These are phyloP conservation scores for Candida glucosophila DNA, from an alignment of 1,139 yeast genomes.

Conservation along the genomic window DNA sequence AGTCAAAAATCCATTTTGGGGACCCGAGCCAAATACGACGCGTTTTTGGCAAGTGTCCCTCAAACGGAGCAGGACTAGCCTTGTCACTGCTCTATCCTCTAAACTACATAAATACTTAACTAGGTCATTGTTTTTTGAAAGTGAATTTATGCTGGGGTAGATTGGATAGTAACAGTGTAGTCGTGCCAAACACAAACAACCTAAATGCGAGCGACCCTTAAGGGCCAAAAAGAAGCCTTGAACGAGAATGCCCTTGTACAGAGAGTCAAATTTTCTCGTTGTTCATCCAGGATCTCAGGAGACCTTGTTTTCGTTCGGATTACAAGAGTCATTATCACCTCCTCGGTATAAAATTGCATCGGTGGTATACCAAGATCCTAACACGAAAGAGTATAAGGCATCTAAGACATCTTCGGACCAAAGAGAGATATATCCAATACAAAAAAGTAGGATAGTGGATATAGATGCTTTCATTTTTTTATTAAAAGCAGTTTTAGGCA, in stretches of 20 bases:
- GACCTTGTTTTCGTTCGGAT: conserved; percentile 74
- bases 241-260: conserved; percentile 43
- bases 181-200: too few relatives aligned
- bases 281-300: conserved; percentile 75
- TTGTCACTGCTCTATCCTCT: too few relatives aligned
- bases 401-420: conserved; percentile 20
- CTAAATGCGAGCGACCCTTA: too few relatives aligned
- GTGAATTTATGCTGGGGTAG: too few relatives aligned
- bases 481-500: conserved; percentile 50
- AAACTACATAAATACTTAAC: too few relatives aligned
- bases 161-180: too few relatives aligned
- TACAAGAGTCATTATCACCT: conserved; percentile 70
- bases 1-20: conserved; percentile 33
- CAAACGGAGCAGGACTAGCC: conserved; percentile 9
- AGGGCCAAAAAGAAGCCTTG: too few relatives aligned
- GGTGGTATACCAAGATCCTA: conserved; percentile 50
- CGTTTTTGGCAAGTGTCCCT: conserved; percentile 28
- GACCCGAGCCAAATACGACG: conserved; percentile 31
- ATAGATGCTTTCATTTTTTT: conserved; percentile 65
- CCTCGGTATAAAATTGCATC: conserved; percentile 74
- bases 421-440: conserved; percentile 53
- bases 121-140: too few relatives aligned
- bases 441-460: conserved; percentile 54
- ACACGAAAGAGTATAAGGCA: conserved; percentile 31
- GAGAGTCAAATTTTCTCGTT: conserved; percentile 54